phyloP scores from a whole-genome alignment of 2,329 filamentous ascomycete genomes.

The Clonostachys rhizophaga region DNA sequence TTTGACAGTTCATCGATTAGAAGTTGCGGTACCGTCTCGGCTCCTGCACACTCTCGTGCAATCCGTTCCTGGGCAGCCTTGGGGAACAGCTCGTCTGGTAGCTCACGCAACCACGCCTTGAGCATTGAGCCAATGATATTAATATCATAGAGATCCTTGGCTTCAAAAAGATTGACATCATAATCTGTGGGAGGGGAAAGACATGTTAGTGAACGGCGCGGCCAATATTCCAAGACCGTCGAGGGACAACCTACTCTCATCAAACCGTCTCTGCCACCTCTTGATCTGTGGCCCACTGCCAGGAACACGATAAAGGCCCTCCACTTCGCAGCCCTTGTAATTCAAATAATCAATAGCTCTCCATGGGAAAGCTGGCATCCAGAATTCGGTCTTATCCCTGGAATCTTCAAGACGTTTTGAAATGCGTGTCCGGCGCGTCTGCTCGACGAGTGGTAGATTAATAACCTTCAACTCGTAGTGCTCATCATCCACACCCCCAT shows the following conservation, averaged over 20 bases:
- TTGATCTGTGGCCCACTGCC: slow-evolving; percentile 88
- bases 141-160: slow-evolving; percentile 87
- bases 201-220: no score
- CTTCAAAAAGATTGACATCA: slow-evolving; percentile 86
- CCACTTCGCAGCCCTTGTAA: slow-evolving; percentile 89
- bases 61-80: slow-evolving; percentile 78
- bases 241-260: slow-evolving; percentile 56
- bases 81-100: slow-evolving; percentile 92
- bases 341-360: slow-evolving; percentile 95
- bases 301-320: slow-evolving; percentile 88
- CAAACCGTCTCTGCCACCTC: slow-evolving; percentile 89
- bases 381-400: slow-evolving; percentile 93
- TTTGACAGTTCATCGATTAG: slow-evolving; percentile 89
- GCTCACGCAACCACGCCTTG: slow-evolving; percentile 89
- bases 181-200: slow-evolving; percentile 46
- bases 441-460: slow-evolving; percentile 79
- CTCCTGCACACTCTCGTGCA: slow-evolving; percentile 71
- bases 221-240: no score
- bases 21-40: slow-evolving; percentile 76
- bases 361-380: slow-evolving; percentile 97
- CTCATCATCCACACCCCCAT: slow-evolving; percentile 62
- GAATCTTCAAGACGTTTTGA: slow-evolving; percentile 85
- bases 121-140: slow-evolving; percentile 96
- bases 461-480: slow-evolving; percentile 83
- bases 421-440: slow-evolving; percentile 86